These are phyloP conservation scores for Eucalyptus dawsonii DNA, from an alignment of 345 rosid species.

Conservation along the genomic window DNA sequence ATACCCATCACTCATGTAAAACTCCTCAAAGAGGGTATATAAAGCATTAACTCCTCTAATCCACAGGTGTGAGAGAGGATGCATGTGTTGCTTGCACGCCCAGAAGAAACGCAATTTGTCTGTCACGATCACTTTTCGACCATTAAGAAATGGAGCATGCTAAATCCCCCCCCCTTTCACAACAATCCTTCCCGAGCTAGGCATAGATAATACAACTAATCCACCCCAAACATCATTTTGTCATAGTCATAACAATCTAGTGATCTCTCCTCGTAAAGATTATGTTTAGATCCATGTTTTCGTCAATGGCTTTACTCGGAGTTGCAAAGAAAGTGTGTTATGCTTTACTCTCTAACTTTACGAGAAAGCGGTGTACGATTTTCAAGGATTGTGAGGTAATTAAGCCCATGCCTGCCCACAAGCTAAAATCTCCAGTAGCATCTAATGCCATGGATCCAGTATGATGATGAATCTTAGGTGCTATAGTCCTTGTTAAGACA, in stretches of 20 bases:
- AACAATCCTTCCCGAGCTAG: background rate
- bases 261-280: background rate
- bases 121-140: background rate
- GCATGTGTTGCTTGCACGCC: background rate
- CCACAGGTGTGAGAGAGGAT: background rate
- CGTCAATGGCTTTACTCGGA: too few relatives aligned
- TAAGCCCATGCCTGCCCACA: too few relatives aligned
- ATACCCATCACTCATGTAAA: background rate
- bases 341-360: too few relatives aligned
- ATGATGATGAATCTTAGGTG: background rate
- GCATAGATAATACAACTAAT: background rate
- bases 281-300: background rate
- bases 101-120: fast-evolving
- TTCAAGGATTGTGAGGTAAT: too few relatives aligned
- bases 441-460: background rate
- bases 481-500: background rate
- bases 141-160: background rate
- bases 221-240: background rate
- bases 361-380: too few relatives aligned
- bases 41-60: background rate
- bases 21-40: background rate
- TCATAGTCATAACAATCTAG: background rate
- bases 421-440: background rate
- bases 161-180: background rate
- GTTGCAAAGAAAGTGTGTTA: too few relatives aligned